A percentile compares a stretch with the other conserved stretches of the same genome.
These are phyloP conservation scores for Quercus phellos DNA, from an alignment of 331 rosid species.

Conservation along the genomic window DNA sequence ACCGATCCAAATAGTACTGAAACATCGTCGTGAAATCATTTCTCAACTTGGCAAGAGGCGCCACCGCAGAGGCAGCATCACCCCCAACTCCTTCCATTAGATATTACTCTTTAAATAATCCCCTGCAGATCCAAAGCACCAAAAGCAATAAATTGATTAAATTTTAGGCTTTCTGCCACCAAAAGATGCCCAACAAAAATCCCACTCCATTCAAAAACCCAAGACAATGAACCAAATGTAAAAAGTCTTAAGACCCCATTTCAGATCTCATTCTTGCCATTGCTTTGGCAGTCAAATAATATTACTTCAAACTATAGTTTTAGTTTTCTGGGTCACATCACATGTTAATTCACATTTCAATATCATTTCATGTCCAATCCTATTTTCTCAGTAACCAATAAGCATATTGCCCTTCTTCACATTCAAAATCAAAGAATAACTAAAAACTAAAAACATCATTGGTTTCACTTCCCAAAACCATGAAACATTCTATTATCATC, in stretches of 20 bases:
- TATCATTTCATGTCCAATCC: background rate
- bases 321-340: background rate
- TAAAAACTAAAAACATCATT: background rate
- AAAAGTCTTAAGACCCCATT: background rate
- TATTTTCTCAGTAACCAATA: background rate
- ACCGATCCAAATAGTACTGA: constrained; percentile 61
- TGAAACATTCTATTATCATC: background rate
- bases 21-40: constrained; percentile 39
- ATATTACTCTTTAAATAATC: background rate
- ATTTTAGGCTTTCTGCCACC: background rate
- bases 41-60: constrained; percentile 56
- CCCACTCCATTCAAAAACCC: background rate
- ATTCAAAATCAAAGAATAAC: background rate
- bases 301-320: background rate
- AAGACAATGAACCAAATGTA: background rate
- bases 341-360: background rate
- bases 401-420: background rate
- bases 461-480: background rate
- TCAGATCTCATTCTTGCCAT: background rate
- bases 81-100: constrained; percentile 53
- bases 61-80: constrained; percentile 38
- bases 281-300: background rate
- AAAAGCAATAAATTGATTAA: background rate
- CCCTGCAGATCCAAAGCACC: constrained; percentile 14
- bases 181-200: background rate